A percentile compares a stretch with the other conserved stretches of the same genome.
Conservation (phyloP, 805 yeast genomes). For the Kodamaea lidongshanica region DNA sequence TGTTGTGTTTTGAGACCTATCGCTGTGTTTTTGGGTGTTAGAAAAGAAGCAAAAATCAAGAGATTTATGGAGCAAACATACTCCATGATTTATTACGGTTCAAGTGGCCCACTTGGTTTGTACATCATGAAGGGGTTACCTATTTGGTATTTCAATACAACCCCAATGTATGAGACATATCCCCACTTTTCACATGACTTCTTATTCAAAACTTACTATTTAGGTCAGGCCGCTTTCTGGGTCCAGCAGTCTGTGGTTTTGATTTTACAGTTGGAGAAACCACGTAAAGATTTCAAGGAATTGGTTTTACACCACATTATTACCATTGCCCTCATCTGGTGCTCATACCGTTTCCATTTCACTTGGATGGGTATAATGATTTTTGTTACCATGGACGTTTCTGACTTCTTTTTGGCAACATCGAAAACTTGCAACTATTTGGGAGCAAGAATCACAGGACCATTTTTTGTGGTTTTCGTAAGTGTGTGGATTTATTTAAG, state of each 20-base stretch:
- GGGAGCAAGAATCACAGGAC: conserved; percentile 56
- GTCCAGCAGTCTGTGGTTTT: conserved; percentile 88
- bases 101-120: conserved; percentile 80
- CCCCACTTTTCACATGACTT: conserved; percentile 76
- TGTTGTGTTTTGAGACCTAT: conserved; percentile 70
- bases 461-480: conserved; percentile 65
- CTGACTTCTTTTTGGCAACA: conserved; percentile 79
- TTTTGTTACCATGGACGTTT: conserved; percentile 92
- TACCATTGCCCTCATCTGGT: conserved; percentile 80
- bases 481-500: conserved; percentile 80
- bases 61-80: conserved; percentile 94
- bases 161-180: conserved; percentile 68
- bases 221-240: conserved; percentile 96
- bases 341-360: conserved; percentile 89
- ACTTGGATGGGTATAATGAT: conserved; percentile 92
- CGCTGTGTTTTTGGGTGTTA: conserved; percentile 50
- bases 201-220: conserved; percentile 72
- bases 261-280: conserved; percentile 81
- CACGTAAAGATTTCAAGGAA: conserved; percentile 89
- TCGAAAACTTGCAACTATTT: conserved; percentile 87
- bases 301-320: conserved; percentile 89
- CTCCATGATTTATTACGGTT: conserved; percentile 71
- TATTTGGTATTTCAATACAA: conserved; percentile 84
- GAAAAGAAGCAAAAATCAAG: conserved; percentile 49
- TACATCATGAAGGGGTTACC: conserved; percentile 79